phyloP scores from a whole-genome alignment of 2,329 filamentous ascomycete species.

The Fusarium sp. region DNA sequence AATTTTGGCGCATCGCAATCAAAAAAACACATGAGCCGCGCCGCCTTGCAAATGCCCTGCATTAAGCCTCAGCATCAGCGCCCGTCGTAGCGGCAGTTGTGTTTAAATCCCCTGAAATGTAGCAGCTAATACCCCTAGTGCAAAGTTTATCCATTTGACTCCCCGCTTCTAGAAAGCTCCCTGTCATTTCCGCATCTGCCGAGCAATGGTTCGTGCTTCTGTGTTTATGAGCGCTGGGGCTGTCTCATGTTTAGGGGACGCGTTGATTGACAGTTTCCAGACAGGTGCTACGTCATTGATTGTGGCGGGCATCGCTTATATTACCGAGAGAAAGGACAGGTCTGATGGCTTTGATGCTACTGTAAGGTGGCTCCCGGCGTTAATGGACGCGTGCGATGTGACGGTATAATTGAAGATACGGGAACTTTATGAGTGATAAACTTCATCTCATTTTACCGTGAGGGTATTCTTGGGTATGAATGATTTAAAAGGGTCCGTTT shows the following conservation, averaged over 20 bases:
- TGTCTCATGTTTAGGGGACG: neutral
- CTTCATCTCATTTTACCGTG: neutral
- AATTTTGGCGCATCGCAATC: conserved; percentile 1
- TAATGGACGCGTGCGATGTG: neutral
- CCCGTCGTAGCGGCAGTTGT: conserved; percentile 21
- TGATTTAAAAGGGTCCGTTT: neutral
- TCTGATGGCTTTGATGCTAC: neutral
- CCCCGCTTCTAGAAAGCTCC: conserved; percentile 14
- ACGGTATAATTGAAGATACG: neutral
- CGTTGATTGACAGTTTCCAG: neutral
- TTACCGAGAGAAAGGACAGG: neutral
- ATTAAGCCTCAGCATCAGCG: neutral
- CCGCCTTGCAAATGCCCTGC: neutral
- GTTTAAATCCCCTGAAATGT: neutral
- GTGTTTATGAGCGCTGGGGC: neutral
- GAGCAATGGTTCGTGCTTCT: neutral
- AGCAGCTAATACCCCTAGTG: neutral
- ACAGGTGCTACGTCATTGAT: neutral
- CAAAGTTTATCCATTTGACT: conserved; percentile 11
- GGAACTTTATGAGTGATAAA: neutral
- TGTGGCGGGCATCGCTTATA: neutral
- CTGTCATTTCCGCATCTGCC: conserved; percentile 21
- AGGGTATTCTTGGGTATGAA: neutral
- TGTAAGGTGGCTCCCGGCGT: neutral
- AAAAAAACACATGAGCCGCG: neutral